Conservation (phyloP, 1,284 basidiomycete genomes). For the Coriolopsis trogii region DNA sequence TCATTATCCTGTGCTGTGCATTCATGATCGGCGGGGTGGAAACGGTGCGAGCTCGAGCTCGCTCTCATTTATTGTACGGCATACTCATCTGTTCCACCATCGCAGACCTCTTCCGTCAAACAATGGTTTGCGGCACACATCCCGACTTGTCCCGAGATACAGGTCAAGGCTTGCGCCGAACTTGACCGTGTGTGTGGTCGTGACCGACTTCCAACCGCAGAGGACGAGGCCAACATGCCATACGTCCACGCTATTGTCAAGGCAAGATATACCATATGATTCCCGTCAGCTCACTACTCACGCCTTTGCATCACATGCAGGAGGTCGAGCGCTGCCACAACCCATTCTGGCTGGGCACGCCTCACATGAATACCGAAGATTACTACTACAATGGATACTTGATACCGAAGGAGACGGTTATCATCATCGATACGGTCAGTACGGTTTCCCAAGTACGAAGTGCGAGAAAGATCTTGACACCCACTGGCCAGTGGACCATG, state of each 20-base stretch:
- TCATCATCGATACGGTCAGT: constrained; percentile 20
- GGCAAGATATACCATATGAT: background rate
- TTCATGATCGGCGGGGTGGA: constrained; percentile 47
- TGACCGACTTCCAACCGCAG: constrained; percentile 14
- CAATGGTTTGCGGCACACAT: constrained; percentile 28
- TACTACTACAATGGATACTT: constrained; percentile 23
- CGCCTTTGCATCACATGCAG: background rate
- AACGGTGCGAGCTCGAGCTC: constrained; percentile 32
- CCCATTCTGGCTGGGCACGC: constrained; percentile 40
- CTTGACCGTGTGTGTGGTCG: constrained; percentile 20
- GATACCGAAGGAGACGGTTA: constrained; percentile 26
- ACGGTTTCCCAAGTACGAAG: no score
- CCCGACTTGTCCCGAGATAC: constrained; percentile 20
- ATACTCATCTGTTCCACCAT: background rate
- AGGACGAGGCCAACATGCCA: constrained; percentile 10
- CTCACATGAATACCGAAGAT: constrained; percentile 24
- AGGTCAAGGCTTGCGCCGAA: constrained; percentile 16
- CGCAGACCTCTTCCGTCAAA: constrained; percentile 24
- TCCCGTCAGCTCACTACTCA: no score
- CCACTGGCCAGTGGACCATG: constrained; percentile 12
- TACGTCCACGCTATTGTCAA: constrained; percentile 22
- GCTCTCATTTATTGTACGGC: background rate
- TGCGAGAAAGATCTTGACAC: background rate
- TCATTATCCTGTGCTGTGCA: constrained; percentile 9
- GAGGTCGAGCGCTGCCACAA: constrained; percentile 35